Conservation (phyloP, 2,329 filamentous ascomycete species). For the Penicillium sp. region DNA sequence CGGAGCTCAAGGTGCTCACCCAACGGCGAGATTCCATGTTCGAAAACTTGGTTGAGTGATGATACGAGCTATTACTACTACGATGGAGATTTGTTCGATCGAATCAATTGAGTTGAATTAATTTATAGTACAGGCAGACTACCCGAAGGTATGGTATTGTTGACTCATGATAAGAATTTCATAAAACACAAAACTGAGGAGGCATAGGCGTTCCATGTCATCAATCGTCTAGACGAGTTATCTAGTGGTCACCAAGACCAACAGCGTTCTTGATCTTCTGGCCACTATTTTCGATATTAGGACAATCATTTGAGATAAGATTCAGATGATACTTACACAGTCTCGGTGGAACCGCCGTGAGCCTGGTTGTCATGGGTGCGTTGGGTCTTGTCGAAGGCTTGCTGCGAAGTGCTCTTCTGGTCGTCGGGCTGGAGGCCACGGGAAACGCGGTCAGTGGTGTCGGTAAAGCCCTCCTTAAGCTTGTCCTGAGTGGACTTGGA, state of each 20-base stretch:
- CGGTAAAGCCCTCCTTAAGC: constrained; percentile 61
- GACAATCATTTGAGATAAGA: background rate
- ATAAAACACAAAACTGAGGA: constrained; percentile 3
- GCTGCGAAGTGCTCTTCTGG: constrained; percentile 61
- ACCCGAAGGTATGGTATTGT: constrained; percentile 32
- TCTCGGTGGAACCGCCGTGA: constrained; percentile 44
- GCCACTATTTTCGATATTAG: constrained; percentile 33
- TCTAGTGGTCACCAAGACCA: constrained; percentile 42
- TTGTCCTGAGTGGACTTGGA: constrained; percentile 66
- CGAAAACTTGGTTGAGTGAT: constrained; percentile 67
- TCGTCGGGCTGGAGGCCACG: constrained; percentile 58
- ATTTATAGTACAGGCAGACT: constrained; percentile 12
- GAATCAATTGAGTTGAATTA: background rate
- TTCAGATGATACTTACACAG: constrained; percentile 41
- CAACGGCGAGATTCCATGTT: constrained; percentile 74
- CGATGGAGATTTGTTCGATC: background rate
- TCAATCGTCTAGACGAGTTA: background rate
- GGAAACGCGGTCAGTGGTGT: constrained; percentile 59
- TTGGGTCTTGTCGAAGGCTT: constrained; percentile 55
- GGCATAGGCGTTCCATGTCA: background rate
- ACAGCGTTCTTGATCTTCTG: constrained; percentile 52
- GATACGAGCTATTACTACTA: constrained; percentile 9
- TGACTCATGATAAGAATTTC: constrained; percentile 25
- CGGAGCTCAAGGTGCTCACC: constrained; percentile 66
- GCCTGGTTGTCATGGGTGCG: constrained; percentile 49